phyloP scores from a whole-genome alignment of 225 moss, liverwort and hornwort species.

The Polytrichum formosum region DNA sequence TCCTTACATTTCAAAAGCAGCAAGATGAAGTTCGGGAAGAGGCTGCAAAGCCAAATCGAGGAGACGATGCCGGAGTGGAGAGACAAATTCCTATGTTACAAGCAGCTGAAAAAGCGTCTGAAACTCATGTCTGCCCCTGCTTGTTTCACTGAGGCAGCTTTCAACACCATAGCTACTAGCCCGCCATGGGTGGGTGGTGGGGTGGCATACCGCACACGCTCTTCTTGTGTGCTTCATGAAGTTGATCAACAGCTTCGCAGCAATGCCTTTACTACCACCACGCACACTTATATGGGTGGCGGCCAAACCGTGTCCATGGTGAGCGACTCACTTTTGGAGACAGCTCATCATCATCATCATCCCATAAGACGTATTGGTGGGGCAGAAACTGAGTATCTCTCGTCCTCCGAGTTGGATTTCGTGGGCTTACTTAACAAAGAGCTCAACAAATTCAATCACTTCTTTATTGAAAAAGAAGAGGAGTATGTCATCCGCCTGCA shows the following conservation, averaged over 20 bases:
- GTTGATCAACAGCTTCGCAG: slow-evolving; percentile 45
- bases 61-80: slow-evolving; percentile 70
- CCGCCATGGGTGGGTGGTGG: not conserved
- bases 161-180: slow-evolving; percentile 15
- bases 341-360: not conserved
- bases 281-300: not conserved
- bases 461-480: slow-evolving; percentile 69
- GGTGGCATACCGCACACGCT: not conserved
- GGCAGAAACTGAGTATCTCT: slow-evolving; percentile 3
- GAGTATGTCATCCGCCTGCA: slow-evolving; percentile 61
- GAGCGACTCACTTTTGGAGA: slow-evolving; percentile 1
- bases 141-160: slow-evolving; percentile 52
- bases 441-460: slow-evolving; percentile 53
- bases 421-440: slow-evolving; percentile 49
- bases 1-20: not conserved
- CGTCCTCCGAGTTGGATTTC: slow-evolving; percentile 34
- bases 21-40: slow-evolving; percentile 69
- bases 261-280: not conserved
- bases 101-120: slow-evolving; percentile 56
- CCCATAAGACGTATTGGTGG: slow-evolving; percentile 21
- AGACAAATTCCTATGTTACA: slow-evolving; percentile 59
- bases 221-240: slow-evolving; percentile 30
- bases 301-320: not conserved
- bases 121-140: slow-evolving; percentile 39
- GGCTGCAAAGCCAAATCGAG: slow-evolving; percentile 60